Percentiles rank a stretch among this genome's conserved stretches.
Conservation (phyloP, 2,329 filamentous ascomycete genomes). For the Monosporascus sp. region DNA sequence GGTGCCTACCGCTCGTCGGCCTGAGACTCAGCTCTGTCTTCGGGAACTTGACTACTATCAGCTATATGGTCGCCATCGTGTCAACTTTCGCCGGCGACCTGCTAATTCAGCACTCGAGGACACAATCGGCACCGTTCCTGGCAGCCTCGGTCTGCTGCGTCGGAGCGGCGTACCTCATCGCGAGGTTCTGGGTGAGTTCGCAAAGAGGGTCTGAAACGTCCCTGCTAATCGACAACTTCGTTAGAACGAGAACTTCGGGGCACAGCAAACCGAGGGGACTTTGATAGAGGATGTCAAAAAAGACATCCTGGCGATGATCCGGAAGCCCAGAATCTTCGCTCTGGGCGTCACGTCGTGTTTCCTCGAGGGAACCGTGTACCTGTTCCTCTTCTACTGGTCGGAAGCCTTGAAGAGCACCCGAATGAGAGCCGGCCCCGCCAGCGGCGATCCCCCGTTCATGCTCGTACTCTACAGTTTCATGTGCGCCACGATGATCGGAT, state of each 20-base stretch:
- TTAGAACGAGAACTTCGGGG: constrained; percentile 22
- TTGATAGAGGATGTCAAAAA: not conserved
- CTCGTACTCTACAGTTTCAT: constrained; percentile 24
- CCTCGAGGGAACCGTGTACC: constrained; percentile 57
- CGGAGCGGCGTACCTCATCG: no score
- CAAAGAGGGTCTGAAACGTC: not conserved
- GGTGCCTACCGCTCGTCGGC: constrained; percentile 35
- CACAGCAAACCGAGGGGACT: no score
- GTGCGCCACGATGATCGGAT: constrained; percentile 22
- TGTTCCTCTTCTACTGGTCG: constrained; percentile 60
- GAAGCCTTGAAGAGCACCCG: constrained; percentile 44
- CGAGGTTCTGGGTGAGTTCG: not conserved
- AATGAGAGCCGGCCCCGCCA: constrained; percentile 4
- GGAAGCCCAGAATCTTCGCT: constrained; percentile 31
- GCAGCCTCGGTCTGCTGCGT: no score
- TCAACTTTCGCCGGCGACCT: constrained; percentile 47
- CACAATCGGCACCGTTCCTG: constrained; percentile 49
- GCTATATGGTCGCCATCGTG: constrained; percentile 49
- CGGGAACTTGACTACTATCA: constrained; percentile 46
- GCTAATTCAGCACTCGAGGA: constrained; percentile 41
- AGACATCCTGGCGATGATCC: constrained; percentile 2
- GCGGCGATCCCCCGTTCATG: constrained; percentile 24
- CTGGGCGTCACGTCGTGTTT: constrained; percentile 48
- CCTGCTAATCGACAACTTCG: constrained; percentile 2
- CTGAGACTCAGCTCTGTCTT: constrained; percentile 37